These are phyloP conservation scores for Diutina sp. DNA, from an alignment of 1,139 yeast genomes.

Conservation along the genomic window DNA sequence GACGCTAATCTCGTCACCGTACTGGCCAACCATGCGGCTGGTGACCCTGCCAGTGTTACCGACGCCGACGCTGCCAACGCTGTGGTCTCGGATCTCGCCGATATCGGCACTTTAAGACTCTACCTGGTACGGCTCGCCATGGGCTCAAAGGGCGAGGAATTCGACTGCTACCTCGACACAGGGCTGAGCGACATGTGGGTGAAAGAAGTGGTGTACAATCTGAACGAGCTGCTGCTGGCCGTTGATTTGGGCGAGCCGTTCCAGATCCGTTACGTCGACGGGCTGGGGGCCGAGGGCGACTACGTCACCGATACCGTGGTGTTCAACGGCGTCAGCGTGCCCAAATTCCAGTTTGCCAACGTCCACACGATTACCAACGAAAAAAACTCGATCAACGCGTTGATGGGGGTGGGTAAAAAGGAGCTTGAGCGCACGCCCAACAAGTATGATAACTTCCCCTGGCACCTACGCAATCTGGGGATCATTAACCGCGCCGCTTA, in stretches of 20 bases:
- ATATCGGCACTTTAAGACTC: background rate
- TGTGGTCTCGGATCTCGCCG: background rate
- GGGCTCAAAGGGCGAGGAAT: background rate
- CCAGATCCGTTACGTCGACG: background rate
- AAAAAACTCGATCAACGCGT: background rate
- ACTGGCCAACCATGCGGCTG: background rate
- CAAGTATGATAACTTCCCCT: background rate
- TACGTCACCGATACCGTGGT: background rate
- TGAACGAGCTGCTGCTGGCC: no score
- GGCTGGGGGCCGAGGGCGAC: background rate
- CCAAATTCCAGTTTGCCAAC: background rate
- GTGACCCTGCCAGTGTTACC: background rate
- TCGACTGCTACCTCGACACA: background rate
- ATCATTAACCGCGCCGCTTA: background rate
- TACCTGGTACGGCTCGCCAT: background rate
- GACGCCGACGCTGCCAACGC: background rate
- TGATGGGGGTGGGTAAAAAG: background rate
- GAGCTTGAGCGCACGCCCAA: background rate
- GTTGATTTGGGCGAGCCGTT: background rate
- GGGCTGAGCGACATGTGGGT: background rate
- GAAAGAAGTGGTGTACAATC: background rate
- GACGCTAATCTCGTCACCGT: background rate
- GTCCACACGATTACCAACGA: background rate
- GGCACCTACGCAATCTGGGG: background rate
- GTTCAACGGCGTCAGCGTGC: background rate